Evolutionary conservation across 345 rosid genomes (phyloP).

Genomic region (Camelina hispida): DNA sequence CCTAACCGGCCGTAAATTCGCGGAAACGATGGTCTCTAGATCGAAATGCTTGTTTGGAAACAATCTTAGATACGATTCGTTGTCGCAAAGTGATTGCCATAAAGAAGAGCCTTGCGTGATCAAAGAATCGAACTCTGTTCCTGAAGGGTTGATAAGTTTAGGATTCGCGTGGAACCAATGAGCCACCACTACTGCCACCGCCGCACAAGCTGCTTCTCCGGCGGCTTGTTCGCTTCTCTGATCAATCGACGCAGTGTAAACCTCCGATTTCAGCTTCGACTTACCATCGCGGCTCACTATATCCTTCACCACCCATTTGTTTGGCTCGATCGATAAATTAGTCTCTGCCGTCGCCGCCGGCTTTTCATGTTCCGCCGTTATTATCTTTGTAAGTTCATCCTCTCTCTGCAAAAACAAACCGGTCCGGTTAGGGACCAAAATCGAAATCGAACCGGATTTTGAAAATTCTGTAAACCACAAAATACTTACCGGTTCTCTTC

Average conservation of each 20-base stretch:
- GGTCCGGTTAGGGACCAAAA: neutral
- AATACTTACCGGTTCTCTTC: constrained; percentile 37
- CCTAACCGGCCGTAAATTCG: constrained; percentile 44
- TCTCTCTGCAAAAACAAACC: constrained; percentile 34
- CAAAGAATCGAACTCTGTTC: constrained; percentile 40
- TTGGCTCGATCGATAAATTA: constrained; percentile 11
- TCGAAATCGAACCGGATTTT: neutral
- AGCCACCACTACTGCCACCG: constrained; percentile 41
- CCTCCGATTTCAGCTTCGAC: constrained; percentile 40
- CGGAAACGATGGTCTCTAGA: constrained; percentile 40
- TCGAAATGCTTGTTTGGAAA: constrained; percentile 45
- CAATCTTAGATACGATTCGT: constrained; percentile 31
- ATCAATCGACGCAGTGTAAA: constrained; percentile 43
- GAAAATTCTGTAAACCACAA: neutral
- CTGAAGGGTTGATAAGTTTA: constrained; percentile 18
- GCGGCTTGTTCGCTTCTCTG: constrained; percentile 48
- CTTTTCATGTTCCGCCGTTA: constrained; percentile 17
- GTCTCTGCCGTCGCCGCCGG: constrained; percentile 1
- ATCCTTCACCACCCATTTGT: constrained; percentile 38
- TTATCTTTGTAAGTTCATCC: constrained; percentile 20
- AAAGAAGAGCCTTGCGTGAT: constrained; percentile 43
- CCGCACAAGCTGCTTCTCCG: constrained; percentile 46
- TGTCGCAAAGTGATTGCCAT: constrained; percentile 40
- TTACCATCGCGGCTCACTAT: constrained; percentile 40
- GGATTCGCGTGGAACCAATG: constrained; percentile 44